Evolutionary conservation across 352 stramenopile genomes (phyloP).

Genomic region (Globisporangium splendens): DNA sequence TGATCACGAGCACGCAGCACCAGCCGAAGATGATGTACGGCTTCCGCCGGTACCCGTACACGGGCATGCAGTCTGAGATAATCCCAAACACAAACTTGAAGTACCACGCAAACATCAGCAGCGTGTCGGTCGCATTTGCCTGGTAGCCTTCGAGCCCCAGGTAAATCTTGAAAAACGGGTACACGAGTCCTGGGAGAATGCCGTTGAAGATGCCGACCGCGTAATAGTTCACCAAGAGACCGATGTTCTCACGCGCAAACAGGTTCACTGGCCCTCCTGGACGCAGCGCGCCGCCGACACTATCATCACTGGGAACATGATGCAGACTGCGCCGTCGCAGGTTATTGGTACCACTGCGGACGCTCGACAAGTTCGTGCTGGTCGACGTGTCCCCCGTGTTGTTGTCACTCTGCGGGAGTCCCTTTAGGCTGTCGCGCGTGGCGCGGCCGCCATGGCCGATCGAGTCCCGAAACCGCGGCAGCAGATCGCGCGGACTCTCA

Average conservation of each 20-base stretch:
- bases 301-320: background rate
- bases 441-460: background rate
- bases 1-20: conserved; percentile 36
- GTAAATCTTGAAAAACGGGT: conserved; percentile 74
- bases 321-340: background rate
- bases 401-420: background rate
- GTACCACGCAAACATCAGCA: conserved; percentile 63
- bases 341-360: too few relatives aligned
- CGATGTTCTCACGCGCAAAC: conserved; percentile 22
- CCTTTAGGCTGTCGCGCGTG: background rate
- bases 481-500: conserved; percentile 6
- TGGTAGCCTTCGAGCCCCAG: conserved; percentile 64
- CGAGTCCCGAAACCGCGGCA: conserved; percentile 11
- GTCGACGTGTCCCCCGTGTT: background rate
- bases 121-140: conserved; percentile 49
- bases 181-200: conserved; percentile 58
- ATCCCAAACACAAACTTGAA: conserved; percentile 67
- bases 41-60: conserved; percentile 53
- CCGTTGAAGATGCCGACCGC: conserved; percentile 68
- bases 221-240: conserved; percentile 66
- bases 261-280: conserved; percentile 15
- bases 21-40: conserved; percentile 70
- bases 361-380: too few relatives aligned
- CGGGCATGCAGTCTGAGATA: conserved; percentile 55
- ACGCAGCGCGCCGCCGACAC: conserved; percentile 17